Evolutionary conservation across 768 basidiomycete species (phyloP).

Genomic region (Gymnopilus junonius): DNA sequence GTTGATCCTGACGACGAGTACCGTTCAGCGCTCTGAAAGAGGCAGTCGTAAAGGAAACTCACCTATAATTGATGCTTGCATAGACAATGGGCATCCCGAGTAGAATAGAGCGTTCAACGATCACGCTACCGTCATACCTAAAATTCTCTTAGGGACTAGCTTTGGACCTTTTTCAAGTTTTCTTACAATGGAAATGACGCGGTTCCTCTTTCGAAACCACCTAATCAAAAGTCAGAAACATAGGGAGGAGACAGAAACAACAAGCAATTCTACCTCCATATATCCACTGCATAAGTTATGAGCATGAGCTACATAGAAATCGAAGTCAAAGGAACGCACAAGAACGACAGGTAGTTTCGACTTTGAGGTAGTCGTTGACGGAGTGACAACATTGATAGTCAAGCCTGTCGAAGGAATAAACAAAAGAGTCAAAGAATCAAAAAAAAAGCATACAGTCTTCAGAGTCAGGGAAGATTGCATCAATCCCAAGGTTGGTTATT

Average conservation of each 20-base stretch:
- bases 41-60: neutral
- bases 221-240: slow-evolving; percentile 11
- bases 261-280: slow-evolving; percentile 41
- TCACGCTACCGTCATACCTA: slow-evolving; percentile 48
- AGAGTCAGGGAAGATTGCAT: slow-evolving; percentile 33
- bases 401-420: slow-evolving; percentile 50
- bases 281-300: slow-evolving; percentile 48
- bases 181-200: slow-evolving; percentile 32
- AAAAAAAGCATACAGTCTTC: slow-evolving; percentile 50
- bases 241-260: slow-evolving; percentile 12
- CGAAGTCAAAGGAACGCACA: slow-evolving; percentile 36
- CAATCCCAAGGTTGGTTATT: slow-evolving; percentile 35
- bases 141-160: neutral
- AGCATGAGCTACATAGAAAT: neutral
- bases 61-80: slow-evolving; percentile 60
- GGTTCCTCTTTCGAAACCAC: slow-evolving; percentile 29
- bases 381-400: slow-evolving; percentile 41
- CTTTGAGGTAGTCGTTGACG: slow-evolving; percentile 39
- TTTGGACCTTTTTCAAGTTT: too few relatives aligned
- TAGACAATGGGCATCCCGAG: slow-evolving; percentile 50
- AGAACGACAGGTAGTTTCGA: slow-evolving; percentile 59
- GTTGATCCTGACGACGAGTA: neutral
- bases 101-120: slow-evolving; percentile 51
- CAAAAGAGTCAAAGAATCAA: neutral
- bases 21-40: neutral